These are phyloP conservation scores for Hypoxylon sp. DNA, from an alignment of 2,329 filamentous ascomycete genomes.

Conservation along the genomic window DNA sequence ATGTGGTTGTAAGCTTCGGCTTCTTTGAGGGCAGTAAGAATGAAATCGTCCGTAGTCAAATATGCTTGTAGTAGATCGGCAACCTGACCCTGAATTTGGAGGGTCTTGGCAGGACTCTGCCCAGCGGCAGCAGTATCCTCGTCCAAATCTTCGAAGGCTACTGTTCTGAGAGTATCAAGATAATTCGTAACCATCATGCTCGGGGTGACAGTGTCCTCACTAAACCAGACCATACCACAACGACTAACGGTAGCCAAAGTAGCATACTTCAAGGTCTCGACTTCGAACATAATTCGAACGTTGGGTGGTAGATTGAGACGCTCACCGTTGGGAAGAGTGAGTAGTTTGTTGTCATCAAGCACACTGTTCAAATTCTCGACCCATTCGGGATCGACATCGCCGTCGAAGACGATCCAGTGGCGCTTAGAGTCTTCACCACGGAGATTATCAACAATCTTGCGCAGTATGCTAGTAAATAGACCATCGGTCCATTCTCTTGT, in stretches of 20 bases:
- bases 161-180: slow-evolving; percentile 83
- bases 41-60: slow-evolving; percentile 84
- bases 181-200: slow-evolving; percentile 95
- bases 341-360: slow-evolving; percentile 97
- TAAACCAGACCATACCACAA: slow-evolving; percentile 99
- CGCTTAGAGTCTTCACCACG: slow-evolving; percentile 96
- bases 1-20: slow-evolving; percentile 90
- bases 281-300: slow-evolving; percentile 99
- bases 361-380: slow-evolving; percentile 99
- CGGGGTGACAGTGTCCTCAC: slow-evolving; percentile 94
- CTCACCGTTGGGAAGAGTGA: slow-evolving; percentile 97
- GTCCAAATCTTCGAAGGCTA: slow-evolving; percentile 94
- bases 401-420: slow-evolving; percentile 99
- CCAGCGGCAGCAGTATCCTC: slow-evolving; percentile 87
- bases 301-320: slow-evolving; percentile 94
- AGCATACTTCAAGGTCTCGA: slow-evolving; percentile 96
- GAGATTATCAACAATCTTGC: slow-evolving; percentile 98
- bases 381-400: slow-evolving; percentile 99
- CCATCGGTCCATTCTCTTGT: slow-evolving; percentile 99
- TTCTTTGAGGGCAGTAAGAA: slow-evolving; percentile 81
- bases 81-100: slow-evolving; percentile 83
- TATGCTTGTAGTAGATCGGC: slow-evolving; percentile 84
- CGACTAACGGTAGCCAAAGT: slow-evolving; percentile 99
- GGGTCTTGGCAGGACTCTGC: slow-evolving; percentile 81
- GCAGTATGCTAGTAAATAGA: slow-evolving; percentile 95